Evolutionary conservation across 371 early-diverging fungal genomes (phyloP).

Genomic region (Zopfochytrium polystomum): DNA sequence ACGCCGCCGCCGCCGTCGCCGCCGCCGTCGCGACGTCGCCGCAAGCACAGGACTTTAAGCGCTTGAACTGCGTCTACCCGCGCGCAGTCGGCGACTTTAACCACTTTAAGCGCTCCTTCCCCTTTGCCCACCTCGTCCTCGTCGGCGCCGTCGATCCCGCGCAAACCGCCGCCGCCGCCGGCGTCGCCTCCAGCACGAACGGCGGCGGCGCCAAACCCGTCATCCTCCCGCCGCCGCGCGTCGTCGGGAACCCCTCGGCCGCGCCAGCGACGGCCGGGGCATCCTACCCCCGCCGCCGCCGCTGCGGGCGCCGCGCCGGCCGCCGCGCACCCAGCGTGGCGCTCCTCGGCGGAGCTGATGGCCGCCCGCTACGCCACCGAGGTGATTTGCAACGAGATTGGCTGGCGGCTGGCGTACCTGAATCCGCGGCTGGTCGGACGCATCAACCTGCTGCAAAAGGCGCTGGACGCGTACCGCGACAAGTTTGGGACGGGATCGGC

Average conservation of each 20-base stretch:
- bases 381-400: slow-evolving; percentile 65
- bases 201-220: slow-evolving; percentile 6
- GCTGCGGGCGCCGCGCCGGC: not conserved
- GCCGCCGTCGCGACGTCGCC: too few relatives aligned
- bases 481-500: slow-evolving; percentile 14
- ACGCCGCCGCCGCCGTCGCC: not conserved
- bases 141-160: too few relatives aligned
- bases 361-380: slow-evolving; percentile 55
- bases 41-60: slow-evolving; percentile 47
- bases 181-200: too few relatives aligned
- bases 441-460: slow-evolving; percentile 58
- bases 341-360: slow-evolving; percentile 1
- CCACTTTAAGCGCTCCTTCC: too few relatives aligned
- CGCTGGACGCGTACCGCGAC: slow-evolving; percentile 60
- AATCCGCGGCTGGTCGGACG: slow-evolving; percentile 59
- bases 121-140: too few relatives aligned
- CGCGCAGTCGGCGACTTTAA: slow-evolving; percentile 52
- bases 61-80: slow-evolving; percentile 61
- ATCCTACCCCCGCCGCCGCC: too few relatives aligned
- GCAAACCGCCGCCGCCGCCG: slow-evolving; percentile 48
- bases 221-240: slow-evolving; percentile 8
- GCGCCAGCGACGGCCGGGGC: not conserved
- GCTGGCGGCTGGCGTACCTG: slow-evolving; percentile 68
- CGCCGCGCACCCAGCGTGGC: not conserved
- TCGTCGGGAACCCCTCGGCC: slow-evolving; percentile 1